A percentile compares a stretch with the other conserved stretches of the same genome.
phyloP scores from a whole-genome alignment of 2,329 filamentous ascomycete genomes.

The Penicillium polonicum region DNA sequence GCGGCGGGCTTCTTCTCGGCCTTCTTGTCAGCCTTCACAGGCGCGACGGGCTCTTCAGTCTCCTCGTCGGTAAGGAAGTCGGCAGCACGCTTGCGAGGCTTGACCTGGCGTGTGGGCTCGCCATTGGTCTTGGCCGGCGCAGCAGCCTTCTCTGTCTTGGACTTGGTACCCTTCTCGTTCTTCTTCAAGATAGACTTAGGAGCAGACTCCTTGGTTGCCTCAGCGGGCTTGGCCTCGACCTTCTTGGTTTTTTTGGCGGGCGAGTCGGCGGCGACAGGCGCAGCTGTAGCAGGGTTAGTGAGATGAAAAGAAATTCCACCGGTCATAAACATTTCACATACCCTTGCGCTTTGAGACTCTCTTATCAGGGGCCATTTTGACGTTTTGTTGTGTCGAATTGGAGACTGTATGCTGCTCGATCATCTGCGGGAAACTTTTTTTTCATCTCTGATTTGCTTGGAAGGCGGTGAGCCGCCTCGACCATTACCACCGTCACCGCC shows the following conservation, averaged over 20 bases:
- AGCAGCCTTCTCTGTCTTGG: constrained; percentile 26
- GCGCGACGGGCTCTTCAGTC: constrained; percentile 26
- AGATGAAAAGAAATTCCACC: constrained; percentile 6
- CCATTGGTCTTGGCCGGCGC: constrained; percentile 35
- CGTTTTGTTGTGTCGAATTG: constrained; percentile 22
- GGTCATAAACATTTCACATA: constrained; percentile 18
- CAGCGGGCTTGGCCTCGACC: constrained; percentile 35
- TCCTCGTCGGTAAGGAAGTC: constrained; percentile 50
- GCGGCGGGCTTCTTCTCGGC: constrained; percentile 36
- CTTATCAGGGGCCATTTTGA: constrained; percentile 53
- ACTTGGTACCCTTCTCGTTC: constrained; percentile 25
- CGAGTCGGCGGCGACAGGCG: constrained; percentile 43
- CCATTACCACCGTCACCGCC: constrained; percentile 2
- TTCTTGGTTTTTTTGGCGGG: constrained; percentile 63
- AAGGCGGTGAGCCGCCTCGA: constrained; percentile 32
- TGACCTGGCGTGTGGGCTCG: constrained; percentile 37
- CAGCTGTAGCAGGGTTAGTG: constrained; percentile 29
- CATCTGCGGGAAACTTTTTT: constrained; percentile 34
- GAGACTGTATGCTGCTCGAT: constrained; percentile 27
- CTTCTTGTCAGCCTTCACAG: constrained; percentile 49
- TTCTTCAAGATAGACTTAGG: constrained; percentile 38
- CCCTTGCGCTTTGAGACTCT: constrained; percentile 53
- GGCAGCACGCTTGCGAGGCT: constrained; percentile 49
- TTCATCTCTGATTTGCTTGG: constrained; percentile 26
- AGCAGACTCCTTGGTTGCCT: constrained; percentile 26